A percentile compares a stretch with the other conserved stretches of the same genome.
These are phyloP conservation scores for Ganoderma multipileum DNA, from an alignment of 1,284 basidiomycete genomes.

Conservation along the genomic window DNA sequence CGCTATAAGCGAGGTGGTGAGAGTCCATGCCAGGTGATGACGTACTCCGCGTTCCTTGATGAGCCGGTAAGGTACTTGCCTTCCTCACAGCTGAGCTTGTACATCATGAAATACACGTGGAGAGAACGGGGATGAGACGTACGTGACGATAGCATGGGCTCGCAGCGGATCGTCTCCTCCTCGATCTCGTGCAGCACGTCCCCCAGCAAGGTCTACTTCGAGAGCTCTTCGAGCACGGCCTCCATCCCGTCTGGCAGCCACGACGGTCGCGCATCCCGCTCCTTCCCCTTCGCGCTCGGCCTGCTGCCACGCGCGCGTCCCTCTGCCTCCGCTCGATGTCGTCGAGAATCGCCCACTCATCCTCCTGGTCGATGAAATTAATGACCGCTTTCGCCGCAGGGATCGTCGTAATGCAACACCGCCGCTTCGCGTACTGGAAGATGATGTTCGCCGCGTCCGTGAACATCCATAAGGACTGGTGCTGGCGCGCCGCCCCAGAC, in stretches of 20 bases:
- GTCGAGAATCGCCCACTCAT: slow-evolving; percentile 89
- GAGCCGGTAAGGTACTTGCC: slow-evolving; percentile 93
- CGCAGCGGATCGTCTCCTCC: slow-evolving; percentile 78
- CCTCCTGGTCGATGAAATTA: slow-evolving; percentile 75
- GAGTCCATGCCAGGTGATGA: slow-evolving; percentile 24
- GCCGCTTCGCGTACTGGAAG: slow-evolving; percentile 81
- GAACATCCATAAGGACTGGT: slow-evolving; percentile 87
- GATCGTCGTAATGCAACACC: slow-evolving; percentile 73
- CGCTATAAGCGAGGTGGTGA: slow-evolving; percentile 5
- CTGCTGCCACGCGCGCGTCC: slow-evolving; percentile 9
- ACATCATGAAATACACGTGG: slow-evolving; percentile 95
- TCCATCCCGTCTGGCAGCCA: slow-evolving; percentile 86
- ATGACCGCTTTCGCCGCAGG: slow-evolving; percentile 31
- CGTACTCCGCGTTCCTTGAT: slow-evolving; percentile 92
- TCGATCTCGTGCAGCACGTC: slow-evolving; percentile 94
- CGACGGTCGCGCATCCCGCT: slow-evolving; percentile 32
- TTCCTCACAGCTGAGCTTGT: slow-evolving; percentile 93
- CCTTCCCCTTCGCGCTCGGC: slow-evolving; percentile 27
- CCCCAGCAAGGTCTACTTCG: slow-evolving; percentile 91
- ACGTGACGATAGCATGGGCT: slow-evolving; percentile 46
- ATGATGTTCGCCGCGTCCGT: slow-evolving; percentile 91
- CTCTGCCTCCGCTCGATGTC: slow-evolving; percentile 57
- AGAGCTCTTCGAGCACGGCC: slow-evolving; percentile 91
- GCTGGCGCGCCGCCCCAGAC: slow-evolving; percentile 59
- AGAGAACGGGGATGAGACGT: slow-evolving; percentile 15